phyloP scores from a whole-genome alignment of 768 basidiomycete genomes.

The Tephrocybe sp. region DNA sequence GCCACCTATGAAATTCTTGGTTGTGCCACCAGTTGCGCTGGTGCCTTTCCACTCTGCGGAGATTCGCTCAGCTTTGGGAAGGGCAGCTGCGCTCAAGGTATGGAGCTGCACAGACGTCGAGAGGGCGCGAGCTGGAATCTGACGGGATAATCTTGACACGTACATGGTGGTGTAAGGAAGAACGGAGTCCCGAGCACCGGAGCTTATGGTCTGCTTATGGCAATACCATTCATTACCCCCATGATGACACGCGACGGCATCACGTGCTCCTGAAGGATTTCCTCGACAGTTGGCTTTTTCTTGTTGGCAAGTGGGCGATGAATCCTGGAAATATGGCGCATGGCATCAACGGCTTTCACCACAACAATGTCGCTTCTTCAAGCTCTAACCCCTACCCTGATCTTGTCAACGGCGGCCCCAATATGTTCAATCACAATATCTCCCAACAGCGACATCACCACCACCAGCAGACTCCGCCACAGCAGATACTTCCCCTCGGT shows the following conservation, averaged over 20 bases:
- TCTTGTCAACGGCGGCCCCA: conserved; percentile 18
- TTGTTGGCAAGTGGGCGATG: conserved; percentile 17
- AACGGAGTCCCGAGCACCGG: no score
- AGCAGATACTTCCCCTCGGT: conserved; percentile 7
- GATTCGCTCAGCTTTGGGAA: conserved; percentile 65
- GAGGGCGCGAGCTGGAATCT: conserved; percentile 32
- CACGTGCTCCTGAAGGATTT: conserved; percentile 18
- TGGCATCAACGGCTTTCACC: conserved; percentile 30
- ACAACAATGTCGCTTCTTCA: conserved; percentile 31
- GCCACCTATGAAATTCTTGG: conserved; percentile 91
- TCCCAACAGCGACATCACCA: conserved; percentile 22
- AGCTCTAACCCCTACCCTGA: conserved; percentile 33
- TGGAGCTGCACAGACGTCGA: conserved; percentile 46
- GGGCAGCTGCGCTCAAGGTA: conserved; percentile 54
- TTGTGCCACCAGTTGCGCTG: conserved; percentile 77
- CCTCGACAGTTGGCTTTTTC: conserved; percentile 2
- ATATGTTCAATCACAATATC: conserved; percentile 5
- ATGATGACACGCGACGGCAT: conserved; percentile 11
- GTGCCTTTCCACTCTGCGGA: conserved; percentile 87
- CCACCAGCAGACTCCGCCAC: conserved; percentile 26
- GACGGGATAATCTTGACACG: conserved; percentile 30
- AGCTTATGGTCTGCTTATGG: conserved; percentile 1
- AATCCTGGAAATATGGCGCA: conserved; percentile 19
- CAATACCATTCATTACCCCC: background rate
- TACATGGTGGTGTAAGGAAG: conserved; percentile 28